Conservation (phyloP, 164 flowering plant genomes). For the Magnolia sinica region DNA sequence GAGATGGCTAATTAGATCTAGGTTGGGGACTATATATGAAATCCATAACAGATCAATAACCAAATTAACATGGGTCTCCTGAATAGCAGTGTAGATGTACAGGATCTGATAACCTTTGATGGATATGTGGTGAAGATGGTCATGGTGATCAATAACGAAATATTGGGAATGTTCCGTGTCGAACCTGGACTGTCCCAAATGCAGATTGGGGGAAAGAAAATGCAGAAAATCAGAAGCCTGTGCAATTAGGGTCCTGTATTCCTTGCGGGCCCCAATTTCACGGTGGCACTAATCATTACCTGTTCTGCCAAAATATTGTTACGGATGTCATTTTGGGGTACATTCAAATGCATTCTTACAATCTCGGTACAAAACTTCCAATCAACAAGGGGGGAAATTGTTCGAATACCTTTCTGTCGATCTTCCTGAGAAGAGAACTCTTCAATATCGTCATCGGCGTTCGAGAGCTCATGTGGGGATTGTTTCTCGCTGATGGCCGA, state of each 20-base stretch:
- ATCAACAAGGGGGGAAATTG: background rate
- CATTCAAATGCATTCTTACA: background rate
- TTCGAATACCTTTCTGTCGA: constrained; percentile 26
- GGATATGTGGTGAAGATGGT: too few species aligned
- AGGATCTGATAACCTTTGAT: too few species aligned
- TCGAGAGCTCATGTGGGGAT: constrained; percentile 1
- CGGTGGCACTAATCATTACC: too few species aligned
- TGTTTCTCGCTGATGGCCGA: background rate
- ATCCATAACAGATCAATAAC: too few species aligned
- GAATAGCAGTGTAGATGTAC: too few species aligned
- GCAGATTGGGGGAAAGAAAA: background rate
- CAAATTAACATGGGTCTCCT: too few species aligned
- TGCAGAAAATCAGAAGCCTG: background rate
- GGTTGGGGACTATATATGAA: too few species aligned
- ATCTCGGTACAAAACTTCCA: background rate
- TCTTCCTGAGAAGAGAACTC: constrained; percentile 68
- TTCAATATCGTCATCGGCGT: constrained; percentile 46
- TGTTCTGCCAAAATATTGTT: too few species aligned
- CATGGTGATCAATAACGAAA: too few species aligned
- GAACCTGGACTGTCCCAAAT: background rate
- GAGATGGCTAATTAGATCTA: too few species aligned
- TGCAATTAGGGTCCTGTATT: too few species aligned
- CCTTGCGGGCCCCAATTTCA: too few species aligned
- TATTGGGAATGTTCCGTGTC: background rate
- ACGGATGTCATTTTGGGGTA: background rate